A percentile compares a stretch with the other conserved stretches of the same genome.
Evolutionary conservation across 371 early-diverging fungal species (phyloP).

Genomic region (Haplosporangium sp.): DNA sequence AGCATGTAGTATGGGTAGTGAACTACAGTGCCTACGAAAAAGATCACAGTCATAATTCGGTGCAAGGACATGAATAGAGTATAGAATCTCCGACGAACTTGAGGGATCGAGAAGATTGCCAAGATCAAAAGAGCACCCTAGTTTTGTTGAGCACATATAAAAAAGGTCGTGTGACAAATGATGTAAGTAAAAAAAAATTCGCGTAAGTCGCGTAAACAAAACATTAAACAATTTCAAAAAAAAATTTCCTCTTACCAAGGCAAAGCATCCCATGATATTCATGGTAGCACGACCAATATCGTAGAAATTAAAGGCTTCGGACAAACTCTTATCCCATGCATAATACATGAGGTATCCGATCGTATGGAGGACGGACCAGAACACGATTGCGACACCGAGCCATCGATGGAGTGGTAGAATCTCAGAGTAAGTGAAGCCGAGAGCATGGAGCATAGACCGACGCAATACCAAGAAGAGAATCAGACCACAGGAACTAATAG

Average conservation of each 20-base stretch:
- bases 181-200: not conserved
- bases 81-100: slow-evolving; percentile 41
- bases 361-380: slow-evolving; percentile 44
- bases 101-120: slow-evolving; percentile 41
- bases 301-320: slow-evolving; percentile 31
- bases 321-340: slow-evolving; percentile 7
- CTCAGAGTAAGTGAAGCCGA: slow-evolving; percentile 53
- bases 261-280: slow-evolving; percentile 49
- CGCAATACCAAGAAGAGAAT: slow-evolving; percentile 52
- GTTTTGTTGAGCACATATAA: not conserved
- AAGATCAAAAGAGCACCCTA: slow-evolving; percentile 39
- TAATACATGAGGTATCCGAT: slow-evolving; percentile 38
- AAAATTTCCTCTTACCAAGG: slow-evolving; percentile 19
- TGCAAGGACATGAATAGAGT: slow-evolving; percentile 32
- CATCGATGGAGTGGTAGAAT: slow-evolving; percentile 54
- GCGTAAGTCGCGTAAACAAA: not conserved
- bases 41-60: slow-evolving; percentile 39
- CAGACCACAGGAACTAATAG: slow-evolving; percentile 27
- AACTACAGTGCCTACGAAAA: slow-evolving; percentile 30
- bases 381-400: slow-evolving; percentile 41
- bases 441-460: slow-evolving; percentile 53
- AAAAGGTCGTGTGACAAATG: slow-evolving; percentile 12
- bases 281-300: slow-evolving; percentile 27
- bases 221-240: not conserved
- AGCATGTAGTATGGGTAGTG: slow-evolving; percentile 48